Percentiles rank a stretch among this genome's conserved stretches.
Conservation (phyloP, 208 protist genomes). For the Acanthamoeba lenticulata region DNA sequence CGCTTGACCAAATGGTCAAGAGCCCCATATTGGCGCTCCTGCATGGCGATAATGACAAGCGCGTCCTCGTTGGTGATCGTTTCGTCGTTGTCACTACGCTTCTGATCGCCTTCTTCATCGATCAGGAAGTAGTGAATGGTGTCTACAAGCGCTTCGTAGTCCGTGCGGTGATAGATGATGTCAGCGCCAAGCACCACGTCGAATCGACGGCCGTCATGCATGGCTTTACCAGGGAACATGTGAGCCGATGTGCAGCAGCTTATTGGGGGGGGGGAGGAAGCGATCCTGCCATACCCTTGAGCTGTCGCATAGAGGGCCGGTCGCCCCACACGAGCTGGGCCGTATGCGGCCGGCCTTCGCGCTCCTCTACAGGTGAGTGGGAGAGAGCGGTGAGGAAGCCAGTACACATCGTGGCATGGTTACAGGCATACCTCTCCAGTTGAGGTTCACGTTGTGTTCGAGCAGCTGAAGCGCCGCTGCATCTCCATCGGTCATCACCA, state of each 20-base stretch:
- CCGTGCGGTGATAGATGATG: slow-evolving; percentile 52
- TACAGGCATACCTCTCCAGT: neutral
- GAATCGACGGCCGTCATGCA: neutral
- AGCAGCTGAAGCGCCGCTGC: neutral
- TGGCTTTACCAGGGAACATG: neutral
- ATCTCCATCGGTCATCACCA: slow-evolving; percentile 27
- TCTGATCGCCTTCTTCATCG: neutral
- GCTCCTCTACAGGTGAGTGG: neutral
- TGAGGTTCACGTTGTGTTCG: slow-evolving; percentile 37
- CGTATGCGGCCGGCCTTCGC: neutral
- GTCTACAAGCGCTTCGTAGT: neutral
- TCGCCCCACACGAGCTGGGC: slow-evolving; percentile 1
- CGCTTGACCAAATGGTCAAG: neutral
- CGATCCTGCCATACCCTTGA: neutral
- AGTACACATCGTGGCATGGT: neutral
- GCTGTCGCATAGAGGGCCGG: neutral
- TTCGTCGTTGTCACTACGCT: neutral
- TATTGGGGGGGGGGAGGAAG: too few species aligned
- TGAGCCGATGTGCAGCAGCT: too few species aligned
- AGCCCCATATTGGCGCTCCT: slow-evolving; percentile 24
- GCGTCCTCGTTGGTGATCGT: neutral
- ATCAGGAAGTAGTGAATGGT: slow-evolving; percentile 10
- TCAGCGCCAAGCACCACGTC: slow-evolving; percentile 4
- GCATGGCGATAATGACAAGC: slow-evolving; percentile 30
- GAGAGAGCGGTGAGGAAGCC: neutral